These are phyloP conservation scores for Thymus mandschuricus DNA, from an alignment of 257 asterid species.

Conservation along the genomic window DNA sequence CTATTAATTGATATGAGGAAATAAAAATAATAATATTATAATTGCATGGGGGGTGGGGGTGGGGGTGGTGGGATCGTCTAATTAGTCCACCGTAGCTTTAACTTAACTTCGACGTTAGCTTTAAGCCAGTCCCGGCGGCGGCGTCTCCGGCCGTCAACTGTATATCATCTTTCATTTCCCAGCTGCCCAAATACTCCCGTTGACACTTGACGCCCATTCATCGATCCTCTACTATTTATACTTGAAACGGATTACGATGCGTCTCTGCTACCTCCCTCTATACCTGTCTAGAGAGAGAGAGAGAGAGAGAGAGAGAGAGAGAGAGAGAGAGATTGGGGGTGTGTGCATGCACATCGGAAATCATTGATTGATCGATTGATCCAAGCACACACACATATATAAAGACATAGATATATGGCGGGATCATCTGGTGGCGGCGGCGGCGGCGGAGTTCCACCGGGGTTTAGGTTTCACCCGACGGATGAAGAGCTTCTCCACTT, in stretches of 20 bases:
- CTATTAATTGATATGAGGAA: no score
- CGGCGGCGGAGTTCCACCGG: constrained; percentile 85
- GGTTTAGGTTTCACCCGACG: constrained; percentile 89
- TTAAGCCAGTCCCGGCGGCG: constrained; percentile 79
- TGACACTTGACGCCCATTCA: constrained; percentile 34
- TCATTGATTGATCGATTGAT: no score
- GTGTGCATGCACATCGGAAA: no score
- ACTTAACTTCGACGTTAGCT: constrained; percentile 63
- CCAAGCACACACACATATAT: not conserved
- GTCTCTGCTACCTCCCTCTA: not conserved
- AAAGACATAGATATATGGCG: constrained; percentile 15
- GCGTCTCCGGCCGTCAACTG: constrained; percentile 89
- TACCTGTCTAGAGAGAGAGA: not conserved
- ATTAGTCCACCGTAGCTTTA: constrained; percentile 16
- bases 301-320: constrained; percentile 7
- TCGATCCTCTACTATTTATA: not conserved
- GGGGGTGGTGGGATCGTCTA: not conserved
- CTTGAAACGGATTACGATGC: not conserved
- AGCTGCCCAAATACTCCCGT: constrained; percentile 14
- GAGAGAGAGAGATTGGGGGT: not conserved
- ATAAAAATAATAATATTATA: no score
- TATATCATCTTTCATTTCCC: constrained; percentile 33
- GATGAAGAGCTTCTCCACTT: constrained; percentile 94
- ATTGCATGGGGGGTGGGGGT: no score
- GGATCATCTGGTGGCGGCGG: constrained; percentile 53